Evolutionary conservation across 2,329 filamentous ascomycete genomes (phyloP), one percentile per base, ranked within the genome.

Genomic region (Mollisia scopiformis): DNA sequence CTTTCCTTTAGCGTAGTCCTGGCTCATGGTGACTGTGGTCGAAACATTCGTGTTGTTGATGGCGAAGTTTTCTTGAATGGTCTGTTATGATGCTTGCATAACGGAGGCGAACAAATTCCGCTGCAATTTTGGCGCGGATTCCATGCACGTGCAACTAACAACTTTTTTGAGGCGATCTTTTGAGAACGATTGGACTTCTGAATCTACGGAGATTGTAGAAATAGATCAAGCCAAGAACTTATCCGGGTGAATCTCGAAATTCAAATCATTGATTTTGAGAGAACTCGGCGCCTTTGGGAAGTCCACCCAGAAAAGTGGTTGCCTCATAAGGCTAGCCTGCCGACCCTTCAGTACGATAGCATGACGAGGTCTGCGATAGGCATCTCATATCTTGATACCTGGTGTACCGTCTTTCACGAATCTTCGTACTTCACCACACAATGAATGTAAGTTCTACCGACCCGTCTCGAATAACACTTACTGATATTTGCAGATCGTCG

Each of bases 401-500:
- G 31, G 27, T 30, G 25, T 35, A 39, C 28, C 41, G 33, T 33
- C 47, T 30, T 43, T 21, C n/a, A 50, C 23, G 19, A 21, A 19
- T 10, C 55, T 55, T 39, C 35, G 43, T 43, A 21, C 41, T 28
- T 13, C 25, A 54, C 35, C 14, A 30, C 62, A 68, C n/a, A 49
- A 72, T 88, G 85, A 88, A 88, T 76, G 85, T 87, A 71, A 63
- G 81, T 71, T 31, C 25, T 19, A 14, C 25, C 35, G 4, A 31
- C n/a, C 21, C 33, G 30, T n/a, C 11, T 13, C 16, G 8, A 5
- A 21, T 53, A 37, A 35, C 3, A 41, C 51, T 52, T 46, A 60
- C 49, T 30, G 55, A 35, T 23, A 25, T 16, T 13, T 30, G 19
- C 71, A 97, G 92, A 92, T 98, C 75, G 86, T 99, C 64, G 95